Percentiles rank a stretch among this genome's conserved stretches.
Conservation (phyloP, 1,284 basidiomycete species). For the Phlebopus sp. region DNA sequence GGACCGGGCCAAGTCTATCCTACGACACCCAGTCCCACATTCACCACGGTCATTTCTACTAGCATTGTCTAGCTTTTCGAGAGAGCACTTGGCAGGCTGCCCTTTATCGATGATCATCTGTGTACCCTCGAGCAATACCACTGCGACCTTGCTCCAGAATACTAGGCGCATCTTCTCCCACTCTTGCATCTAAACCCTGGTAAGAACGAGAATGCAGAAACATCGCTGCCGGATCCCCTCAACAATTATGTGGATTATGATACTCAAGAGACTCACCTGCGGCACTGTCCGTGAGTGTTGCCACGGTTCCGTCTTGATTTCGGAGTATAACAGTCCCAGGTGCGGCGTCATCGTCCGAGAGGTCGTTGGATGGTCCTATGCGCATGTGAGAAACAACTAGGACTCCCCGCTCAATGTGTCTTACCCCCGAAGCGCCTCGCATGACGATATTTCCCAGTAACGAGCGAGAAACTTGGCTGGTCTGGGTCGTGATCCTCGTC, state of each 20-base stretch:
- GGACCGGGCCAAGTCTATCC: too few relatives aligned
- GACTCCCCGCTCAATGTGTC: constrained; percentile 8
- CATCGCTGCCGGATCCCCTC: constrained; percentile 41
- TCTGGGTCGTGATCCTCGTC: constrained; percentile 49
- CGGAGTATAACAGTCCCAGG: constrained; percentile 52
- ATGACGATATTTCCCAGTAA: constrained; percentile 85
- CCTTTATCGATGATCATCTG: constrained; percentile 41
- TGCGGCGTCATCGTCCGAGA: constrained; percentile 11
- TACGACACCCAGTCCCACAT: too few relatives aligned
- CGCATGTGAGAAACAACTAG: constrained; percentile 1
- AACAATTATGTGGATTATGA: constrained; percentile 7
- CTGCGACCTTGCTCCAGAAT: constrained; percentile 84
- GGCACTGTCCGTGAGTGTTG: constrained; percentile 62
- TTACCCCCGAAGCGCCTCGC: constrained; percentile 62
- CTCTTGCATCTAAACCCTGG: constrained; percentile 78
- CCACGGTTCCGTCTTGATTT: constrained; percentile 60
- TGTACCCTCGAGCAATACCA: constrained; percentile 88
- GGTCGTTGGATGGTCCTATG: constrained; percentile 1
- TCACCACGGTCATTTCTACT: too few relatives aligned
- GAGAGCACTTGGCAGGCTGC: too few relatives aligned
- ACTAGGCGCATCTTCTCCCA: constrained; percentile 80
- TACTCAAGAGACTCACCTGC: constrained; percentile 48
- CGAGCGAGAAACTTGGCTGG: constrained; percentile 79
- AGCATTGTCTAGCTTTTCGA: not conserved
- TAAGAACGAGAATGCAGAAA: constrained; percentile 74